Evolutionary conservation across 2,329 filamentous ascomycete genomes (phyloP), one percentile per base, ranked within the genome.

Genomic region (Dactylellina cionopaga): DNA sequence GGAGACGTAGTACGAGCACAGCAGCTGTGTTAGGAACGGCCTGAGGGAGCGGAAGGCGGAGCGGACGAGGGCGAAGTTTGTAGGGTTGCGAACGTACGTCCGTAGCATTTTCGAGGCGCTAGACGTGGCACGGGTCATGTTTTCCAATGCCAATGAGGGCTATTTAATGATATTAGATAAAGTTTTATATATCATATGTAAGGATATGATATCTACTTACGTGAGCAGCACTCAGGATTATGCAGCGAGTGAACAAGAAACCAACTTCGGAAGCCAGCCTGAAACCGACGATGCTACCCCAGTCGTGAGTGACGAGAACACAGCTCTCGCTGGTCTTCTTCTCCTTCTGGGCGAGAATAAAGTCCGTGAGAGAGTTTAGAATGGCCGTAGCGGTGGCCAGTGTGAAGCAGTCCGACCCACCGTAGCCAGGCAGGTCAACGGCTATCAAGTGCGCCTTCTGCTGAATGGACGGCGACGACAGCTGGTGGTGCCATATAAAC

Each of bases 401-500:
- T 5, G 68, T 44, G 41, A 65, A 64, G 22, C 11, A 11, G 43
- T 65, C 68, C 2, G 68, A 72, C 13, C 68, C 68, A 31, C 68
- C 68, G 13, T 72, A 65, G 15, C 68, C 68, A 33, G 68, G 68
- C 27, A 72, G 33, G 68, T 72, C 68, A 37, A 72, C 39, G 15
- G 68, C 68, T 37, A 72, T 60, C 35, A 72, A 19, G 17, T 72
- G 68, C 2, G 68, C 68, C 15, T 64, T 71, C 39, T 72, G 68
- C 44, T 72, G 68, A 24, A 72, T 39, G 4, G 52, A n/a, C n/a
- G 68, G 68, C 1, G 59, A 47, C 10, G 52, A 43, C 19, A 72
- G 39, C 33, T 72, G 68, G 59, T 72, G 59, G 29, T 72, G 68
- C 68, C 68, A 72, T 24, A 72, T 59, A 22, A 72, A 72, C 68